phyloP scores from a whole-genome alignment of 805 yeast species.

The Myxozyma neotropica region DNA sequence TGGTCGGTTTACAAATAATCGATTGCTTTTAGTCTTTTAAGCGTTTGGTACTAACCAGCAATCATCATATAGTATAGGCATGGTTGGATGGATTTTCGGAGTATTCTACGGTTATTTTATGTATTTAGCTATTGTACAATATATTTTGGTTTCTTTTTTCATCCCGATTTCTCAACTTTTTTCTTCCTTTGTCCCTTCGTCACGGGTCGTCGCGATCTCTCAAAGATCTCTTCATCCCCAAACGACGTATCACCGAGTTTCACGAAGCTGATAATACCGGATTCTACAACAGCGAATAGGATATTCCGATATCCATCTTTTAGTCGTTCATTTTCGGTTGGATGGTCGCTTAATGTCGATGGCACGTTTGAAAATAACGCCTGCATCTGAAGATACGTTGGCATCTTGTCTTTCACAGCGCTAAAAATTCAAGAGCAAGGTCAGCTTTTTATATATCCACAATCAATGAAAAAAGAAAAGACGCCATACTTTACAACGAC shows the following conservation, averaged over 20 bases:
- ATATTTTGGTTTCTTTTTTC: neutral
- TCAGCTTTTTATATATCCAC: neutral
- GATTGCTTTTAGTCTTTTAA: neutral
- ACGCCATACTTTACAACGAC: constrained; percentile 52
- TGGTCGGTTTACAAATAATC: constrained; percentile 39
- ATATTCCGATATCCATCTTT: constrained; percentile 58
- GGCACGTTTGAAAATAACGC: constrained; percentile 40
- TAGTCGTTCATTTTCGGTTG: constrained; percentile 43
- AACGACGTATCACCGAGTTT: constrained; percentile 41
- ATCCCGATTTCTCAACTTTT: neutral
- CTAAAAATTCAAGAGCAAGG: constrained; percentile 2
- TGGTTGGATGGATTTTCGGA: neutral
- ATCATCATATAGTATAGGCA: too few species aligned
- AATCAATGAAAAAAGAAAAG: constrained; percentile 27
- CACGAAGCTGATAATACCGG: constrained; percentile 71
- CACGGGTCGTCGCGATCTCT: neutral
- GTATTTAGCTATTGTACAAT: neutral
- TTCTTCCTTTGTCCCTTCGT: neutral
- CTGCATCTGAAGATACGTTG: constrained; percentile 42
- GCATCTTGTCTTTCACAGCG: constrained; percentile 42
- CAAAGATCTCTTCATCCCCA: constrained; percentile 32
- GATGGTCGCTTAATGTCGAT: constrained; percentile 4
- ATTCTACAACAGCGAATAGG: constrained; percentile 70
- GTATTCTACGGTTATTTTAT: neutral
- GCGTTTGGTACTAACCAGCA: too few species aligned